phyloP scores from a whole-genome alignment of 2,329 filamentous ascomycete species.

The Cytospora schulzeri region DNA sequence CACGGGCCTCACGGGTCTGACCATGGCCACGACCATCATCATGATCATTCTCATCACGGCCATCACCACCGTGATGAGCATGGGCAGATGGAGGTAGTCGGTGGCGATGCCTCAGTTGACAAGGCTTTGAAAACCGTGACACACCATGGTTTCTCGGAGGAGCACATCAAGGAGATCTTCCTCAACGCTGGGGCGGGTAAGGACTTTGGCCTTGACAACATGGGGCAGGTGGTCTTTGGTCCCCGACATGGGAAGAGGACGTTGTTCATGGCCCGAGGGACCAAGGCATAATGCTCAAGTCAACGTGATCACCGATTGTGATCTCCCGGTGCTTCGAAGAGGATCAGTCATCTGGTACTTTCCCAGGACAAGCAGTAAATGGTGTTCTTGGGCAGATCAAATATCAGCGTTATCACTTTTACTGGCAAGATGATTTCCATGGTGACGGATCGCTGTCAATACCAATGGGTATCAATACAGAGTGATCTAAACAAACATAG shows the following conservation, averaged over 20 bases:
- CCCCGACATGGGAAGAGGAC: slow-evolving; percentile 40
- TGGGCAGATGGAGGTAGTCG: neutral
- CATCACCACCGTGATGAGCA: neutral
- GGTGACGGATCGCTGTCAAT: no score
- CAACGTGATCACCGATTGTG: no score
- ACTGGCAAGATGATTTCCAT: no score
- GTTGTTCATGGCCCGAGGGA: slow-evolving; percentile 54
- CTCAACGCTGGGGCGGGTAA: slow-evolving; percentile 60
- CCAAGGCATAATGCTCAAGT: slow-evolving; percentile 38
- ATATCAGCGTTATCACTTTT: no score
- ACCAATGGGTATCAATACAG: no score
- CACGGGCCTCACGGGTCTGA: slow-evolving; percentile 42
- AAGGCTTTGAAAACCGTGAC: slow-evolving; percentile 54
- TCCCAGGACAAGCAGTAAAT: neutral
- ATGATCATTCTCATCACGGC: neutral
- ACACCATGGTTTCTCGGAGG: slow-evolving; percentile 66
- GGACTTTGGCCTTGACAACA: slow-evolving; percentile 58
- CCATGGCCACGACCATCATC: neutral
- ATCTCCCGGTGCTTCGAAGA: no score
- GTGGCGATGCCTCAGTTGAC: neutral
- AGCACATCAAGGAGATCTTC: slow-evolving; percentile 62
- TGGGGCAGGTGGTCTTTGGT: slow-evolving; percentile 36
- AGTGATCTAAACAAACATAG: no score
- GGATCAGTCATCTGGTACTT: neutral
- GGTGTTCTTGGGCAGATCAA: no score